phyloP scores from a whole-genome alignment of 2,329 filamentous ascomycete genomes.

The Metarhizium sp. region DNA sequence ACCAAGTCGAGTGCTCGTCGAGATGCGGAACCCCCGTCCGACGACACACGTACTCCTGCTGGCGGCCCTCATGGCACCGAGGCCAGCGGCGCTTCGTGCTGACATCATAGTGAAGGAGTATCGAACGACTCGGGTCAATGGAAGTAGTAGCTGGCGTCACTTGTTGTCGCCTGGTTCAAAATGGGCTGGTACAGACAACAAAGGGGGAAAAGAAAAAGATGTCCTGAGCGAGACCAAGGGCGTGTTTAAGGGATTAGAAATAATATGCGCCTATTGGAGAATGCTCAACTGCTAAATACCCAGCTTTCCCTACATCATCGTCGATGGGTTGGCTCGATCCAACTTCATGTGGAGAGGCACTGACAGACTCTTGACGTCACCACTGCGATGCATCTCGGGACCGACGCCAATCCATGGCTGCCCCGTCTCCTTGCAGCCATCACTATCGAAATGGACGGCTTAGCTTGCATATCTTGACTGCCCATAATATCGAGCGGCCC shows the following conservation, averaged over 20 bases:
- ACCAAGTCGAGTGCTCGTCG: slow-evolving; percentile 18
- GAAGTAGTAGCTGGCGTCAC: too few species aligned
- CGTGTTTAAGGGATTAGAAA: background rate
- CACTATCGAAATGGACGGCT: too few species aligned
- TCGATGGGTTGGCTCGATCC: background rate
- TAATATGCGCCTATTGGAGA: background rate
- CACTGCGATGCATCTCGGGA: slow-evolving; percentile 5
- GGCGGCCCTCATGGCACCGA: slow-evolving; percentile 15
- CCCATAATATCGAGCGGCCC: too few species aligned
- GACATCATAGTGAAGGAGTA: background rate
- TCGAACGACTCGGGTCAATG: too few species aligned
- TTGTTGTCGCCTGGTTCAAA: too few species aligned
- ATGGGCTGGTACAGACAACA: too few species aligned
- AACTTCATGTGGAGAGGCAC: background rate
- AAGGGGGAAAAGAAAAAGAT: too few species aligned
- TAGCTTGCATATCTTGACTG: too few species aligned
- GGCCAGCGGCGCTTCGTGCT: background rate
- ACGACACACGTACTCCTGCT: slow-evolving; percentile 12
- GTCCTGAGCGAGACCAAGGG: too few species aligned
- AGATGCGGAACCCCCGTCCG: slow-evolving; percentile 14
- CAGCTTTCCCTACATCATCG: background rate
- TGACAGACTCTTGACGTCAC: slow-evolving; percentile 9
- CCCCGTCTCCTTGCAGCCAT: too few species aligned
- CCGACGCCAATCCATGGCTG: background rate
- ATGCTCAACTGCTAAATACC: background rate